Conservation (phyloP, 257 asterid genomes). For the Solanum sejunctum region DNA sequence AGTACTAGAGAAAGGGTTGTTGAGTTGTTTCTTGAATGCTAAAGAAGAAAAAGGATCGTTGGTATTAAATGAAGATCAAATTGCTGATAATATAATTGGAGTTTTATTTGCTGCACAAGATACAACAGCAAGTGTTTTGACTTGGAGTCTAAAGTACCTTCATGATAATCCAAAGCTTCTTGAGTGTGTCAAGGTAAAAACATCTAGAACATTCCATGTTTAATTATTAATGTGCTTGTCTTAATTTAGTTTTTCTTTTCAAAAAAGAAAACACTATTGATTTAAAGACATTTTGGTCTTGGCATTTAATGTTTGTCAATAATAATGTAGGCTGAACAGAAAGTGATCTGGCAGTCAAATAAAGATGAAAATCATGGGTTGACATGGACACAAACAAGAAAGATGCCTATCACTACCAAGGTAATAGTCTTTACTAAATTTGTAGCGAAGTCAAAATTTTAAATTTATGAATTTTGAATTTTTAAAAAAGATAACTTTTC, state of each 20-base stretch:
- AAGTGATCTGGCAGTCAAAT: constrained; percentile 31
- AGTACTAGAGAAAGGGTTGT: constrained; percentile 24
- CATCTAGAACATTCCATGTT: background rate
- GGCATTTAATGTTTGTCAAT: background rate
- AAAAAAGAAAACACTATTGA: background rate
- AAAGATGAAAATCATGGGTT: constrained; percentile 18
- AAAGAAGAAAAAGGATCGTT: constrained; percentile 27
- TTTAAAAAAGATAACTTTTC: background rate
- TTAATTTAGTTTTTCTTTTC: background rate
- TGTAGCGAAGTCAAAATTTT: background rate
- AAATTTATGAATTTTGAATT: background rate
- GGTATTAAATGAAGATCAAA: constrained; percentile 44
- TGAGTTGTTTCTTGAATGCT: constrained; percentile 39
- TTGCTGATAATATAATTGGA: constrained; percentile 78
- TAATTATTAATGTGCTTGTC: background rate
- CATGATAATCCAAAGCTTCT: constrained; percentile 45
- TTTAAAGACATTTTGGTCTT: background rate
- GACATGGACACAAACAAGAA: constrained; percentile 79
- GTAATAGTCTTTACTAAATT: constrained; percentile 7
- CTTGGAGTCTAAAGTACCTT: constrained; percentile 78
- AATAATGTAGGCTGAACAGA: constrained; percentile 58
- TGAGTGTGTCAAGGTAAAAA: constrained; percentile 46
- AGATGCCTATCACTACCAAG: constrained; percentile 67
- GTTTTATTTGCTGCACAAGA: constrained; percentile 86
- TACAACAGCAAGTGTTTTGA: constrained; percentile 73